A percentile compares a stretch with the other conserved stretches of the same genome.
These are phyloP conservation scores for Colletotrichum tamarilloi DNA, from an alignment of 2,329 filamentous ascomycete genomes.

Conservation along the genomic window DNA sequence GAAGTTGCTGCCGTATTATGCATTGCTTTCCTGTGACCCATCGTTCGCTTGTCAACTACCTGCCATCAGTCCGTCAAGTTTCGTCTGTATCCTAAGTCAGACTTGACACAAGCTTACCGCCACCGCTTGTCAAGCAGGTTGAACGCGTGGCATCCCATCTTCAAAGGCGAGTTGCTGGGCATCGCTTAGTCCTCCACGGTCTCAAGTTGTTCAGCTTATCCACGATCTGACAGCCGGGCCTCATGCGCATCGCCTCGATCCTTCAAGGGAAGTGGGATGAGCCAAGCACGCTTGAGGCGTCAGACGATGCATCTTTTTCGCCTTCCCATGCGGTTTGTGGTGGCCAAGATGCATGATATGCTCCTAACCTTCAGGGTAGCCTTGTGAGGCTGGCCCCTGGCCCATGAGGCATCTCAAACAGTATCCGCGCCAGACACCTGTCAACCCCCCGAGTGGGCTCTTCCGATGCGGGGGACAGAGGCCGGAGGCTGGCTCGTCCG, in stretches of 20 bases:
- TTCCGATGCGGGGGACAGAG: conserved; percentile 9
- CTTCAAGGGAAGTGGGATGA: conserved; percentile 3
- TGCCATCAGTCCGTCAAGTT: conserved; percentile 31
- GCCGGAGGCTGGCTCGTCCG: conserved; percentile 19
- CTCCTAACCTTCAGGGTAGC: not conserved
- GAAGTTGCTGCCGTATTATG: not conserved
- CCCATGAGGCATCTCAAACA: conserved; percentile 31
- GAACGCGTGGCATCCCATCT: conserved; percentile 27
- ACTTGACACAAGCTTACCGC: conserved; percentile 15
- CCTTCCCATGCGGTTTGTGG: not conserved
- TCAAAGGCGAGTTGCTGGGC: conserved; percentile 6
- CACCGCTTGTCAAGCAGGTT: conserved; percentile 2
- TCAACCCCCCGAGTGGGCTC: not conserved
- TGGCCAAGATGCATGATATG: conserved; percentile 5
- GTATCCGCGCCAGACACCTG: conserved; percentile 24
- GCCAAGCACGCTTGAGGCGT: not conserved
- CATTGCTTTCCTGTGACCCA: not conserved
- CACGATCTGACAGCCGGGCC: conserved; percentile 26
- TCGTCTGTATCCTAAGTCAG: conserved; percentile 26
- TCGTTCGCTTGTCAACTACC: conserved; percentile 22
- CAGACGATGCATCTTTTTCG: not conserved
- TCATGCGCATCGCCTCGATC: conserved; percentile 18
- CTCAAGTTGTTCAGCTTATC: conserved; percentile 22
- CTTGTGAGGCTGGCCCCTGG: conserved; percentile 12
- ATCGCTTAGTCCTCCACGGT: conserved; percentile 19